Base-by-base conservation (phyloP, 768 basidiomycete species). In the Tulasnella sp. region DNA sequence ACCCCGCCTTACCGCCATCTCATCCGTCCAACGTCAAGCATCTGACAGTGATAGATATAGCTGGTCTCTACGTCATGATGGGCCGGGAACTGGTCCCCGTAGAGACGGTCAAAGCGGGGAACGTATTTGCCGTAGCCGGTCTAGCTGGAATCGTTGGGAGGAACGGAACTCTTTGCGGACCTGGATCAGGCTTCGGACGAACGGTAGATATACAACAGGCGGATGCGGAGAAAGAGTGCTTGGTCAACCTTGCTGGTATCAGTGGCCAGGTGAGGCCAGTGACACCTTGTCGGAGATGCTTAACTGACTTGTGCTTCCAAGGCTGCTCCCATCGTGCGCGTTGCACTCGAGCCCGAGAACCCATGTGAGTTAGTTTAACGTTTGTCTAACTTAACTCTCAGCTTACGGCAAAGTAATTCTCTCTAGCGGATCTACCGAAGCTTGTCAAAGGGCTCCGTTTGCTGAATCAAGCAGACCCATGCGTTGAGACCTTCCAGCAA, bases 401-500 rank as follows among this genome's bases (percentile, higher is more conserved):
- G 16, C 17, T 22, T 36, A 44, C 3, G 36, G 68, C 40, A 11
- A 1, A 7, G 35, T 8, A 4, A 9, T 14, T 12, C 12, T n/a
- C 44, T n/a, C 14, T 69, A 82, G 82, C 88, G 7, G 94, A 98
- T 77, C 91, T 98, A 88, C 89, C 88, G 1, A 94, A 92, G 78
- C 84, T 99, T 29, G 85, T 98, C 62, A 85, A 84, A 41, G 97
- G 97, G 0, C 82, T 99, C 70, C 91, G 90, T 75, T 83, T 98
- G 14, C 86, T 99, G 39, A 91, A 90, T 75, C 95, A 98, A 78
- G 90, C 95, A 4, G 97, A 98, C 81, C 96, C 97, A 0, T 98
- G 95, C 75, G 95, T 96, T 4, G 94, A 98, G 78, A 95, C 92
- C 0, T 95, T 98, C 79, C 95, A 98, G 76, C 97, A 98, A 80